Percentiles rank a stretch among this genome's conserved stretches.
Conservation (phyloP, 257 asterid genomes). For the Marsdenia floribunda region DNA sequence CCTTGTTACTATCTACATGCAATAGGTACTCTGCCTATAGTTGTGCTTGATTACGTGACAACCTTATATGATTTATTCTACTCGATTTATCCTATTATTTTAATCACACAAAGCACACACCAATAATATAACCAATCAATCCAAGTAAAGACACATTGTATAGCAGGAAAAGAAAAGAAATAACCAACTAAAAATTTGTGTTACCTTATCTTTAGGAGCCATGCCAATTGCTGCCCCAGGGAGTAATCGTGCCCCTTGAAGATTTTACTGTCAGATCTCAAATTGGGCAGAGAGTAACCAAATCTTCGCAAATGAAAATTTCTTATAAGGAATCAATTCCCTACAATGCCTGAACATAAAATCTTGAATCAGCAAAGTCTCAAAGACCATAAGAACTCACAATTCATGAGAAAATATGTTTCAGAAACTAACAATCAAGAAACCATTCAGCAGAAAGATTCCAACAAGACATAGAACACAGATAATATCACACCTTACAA, state of each 20-base stretch:
- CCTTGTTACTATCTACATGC: too few relatives aligned
- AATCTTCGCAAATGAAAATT: slow-evolving; percentile 83
- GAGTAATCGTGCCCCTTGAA: slow-evolving; percentile 33
- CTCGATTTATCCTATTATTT: too few relatives aligned
- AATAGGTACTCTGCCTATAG: too few relatives aligned
- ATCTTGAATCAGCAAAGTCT: background rate
- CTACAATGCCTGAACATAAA: slow-evolving; percentile 14
- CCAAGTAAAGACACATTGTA: background rate
- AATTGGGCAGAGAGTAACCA: slow-evolving; percentile 97
- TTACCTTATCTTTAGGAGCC: slow-evolving; percentile 46
- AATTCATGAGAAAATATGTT: background rate
- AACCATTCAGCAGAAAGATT: background rate
- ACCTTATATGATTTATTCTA: too few relatives aligned
- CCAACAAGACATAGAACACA: background rate
- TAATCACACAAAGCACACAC: too few relatives aligned
- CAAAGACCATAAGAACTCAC: background rate
- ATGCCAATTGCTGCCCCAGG: slow-evolving; percentile 41
- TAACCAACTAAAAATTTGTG: too few relatives aligned
- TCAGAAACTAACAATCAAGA: slow-evolving; percentile 1
- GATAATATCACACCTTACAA: background rate
- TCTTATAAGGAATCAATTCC: slow-evolving; percentile 33
- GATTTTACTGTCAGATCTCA: slow-evolving; percentile 74
- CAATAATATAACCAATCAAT: background rate
- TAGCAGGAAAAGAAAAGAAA: slow-evolving; percentile 4
- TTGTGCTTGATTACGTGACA: too few relatives aligned